Base-by-base conservation (phyloP, 768 basidiomycete genomes). In the Lactarius hengduanensis region DNA sequence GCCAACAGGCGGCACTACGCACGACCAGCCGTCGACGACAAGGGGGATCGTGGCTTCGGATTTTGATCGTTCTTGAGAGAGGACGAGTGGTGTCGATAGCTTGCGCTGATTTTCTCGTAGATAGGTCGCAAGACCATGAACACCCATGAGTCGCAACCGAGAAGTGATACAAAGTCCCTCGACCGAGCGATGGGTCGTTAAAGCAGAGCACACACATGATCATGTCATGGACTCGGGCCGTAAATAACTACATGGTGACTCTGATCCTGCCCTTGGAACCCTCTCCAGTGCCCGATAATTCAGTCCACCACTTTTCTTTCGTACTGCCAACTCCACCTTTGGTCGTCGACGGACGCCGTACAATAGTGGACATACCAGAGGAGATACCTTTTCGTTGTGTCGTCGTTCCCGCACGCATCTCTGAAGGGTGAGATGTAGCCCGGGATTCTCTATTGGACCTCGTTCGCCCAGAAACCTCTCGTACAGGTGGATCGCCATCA, bases 21-120 rank as follows among this genome's bases (percentile, higher is more conserved):
- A 94, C 92, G 92, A 92, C 90, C 88, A 92, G 55, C 85, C 92
- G 77, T 94, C 92, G 59, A 94, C 83, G 10, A 94, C 87, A 66
- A 92, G 78, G 38, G 84, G 78, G 22, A 81, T 79, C 20, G 65
- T 13, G 47, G 57, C 67, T 26, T 30, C 53, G 20, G 40, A 28
- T 15, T 38, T 53, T 28, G 61, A 58, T 65, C 70, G 41, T 11
- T 58, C 43, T 28, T 64, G 43, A 13, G 72, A 62, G 20, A 82
- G 75, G n/a, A 76, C 73, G 38, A 78, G 64, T 0, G 77, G 74
- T 66, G 76, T 78, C 2, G 80, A 76, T 62, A 85, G 75, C 18
- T 74, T 54, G 40, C 77, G 76, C 41, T 77, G 76, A 69, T 83
- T 76, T 66, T 84, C 82, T 67, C 78, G 81, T 22, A 84, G 75